These are phyloP conservation scores for Leucosporidium creatinivorum DNA, from an alignment of 768 basidiomycete species.

Conservation along the genomic window DNA sequence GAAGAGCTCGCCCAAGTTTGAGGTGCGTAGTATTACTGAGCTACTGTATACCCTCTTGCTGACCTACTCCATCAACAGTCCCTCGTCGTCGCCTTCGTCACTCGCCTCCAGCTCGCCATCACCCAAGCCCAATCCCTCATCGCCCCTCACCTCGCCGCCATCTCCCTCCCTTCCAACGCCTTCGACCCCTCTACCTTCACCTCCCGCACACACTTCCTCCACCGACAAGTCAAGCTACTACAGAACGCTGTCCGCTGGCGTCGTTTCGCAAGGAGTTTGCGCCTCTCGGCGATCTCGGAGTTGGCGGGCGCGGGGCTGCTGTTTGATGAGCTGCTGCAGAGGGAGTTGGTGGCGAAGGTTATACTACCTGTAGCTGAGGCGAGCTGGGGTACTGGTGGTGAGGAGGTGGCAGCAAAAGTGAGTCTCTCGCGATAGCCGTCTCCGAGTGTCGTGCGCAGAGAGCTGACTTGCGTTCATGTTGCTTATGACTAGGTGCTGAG, in stretches of 20 bases:
- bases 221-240: slow-evolving; percentile 41
- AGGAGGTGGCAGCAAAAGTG: slow-evolving; percentile 40
- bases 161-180: slow-evolving; percentile 38
- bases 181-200: slow-evolving; percentile 42
- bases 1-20: slow-evolving; percentile 41
- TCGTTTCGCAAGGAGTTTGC: slow-evolving; percentile 33
- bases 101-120: slow-evolving; percentile 22
- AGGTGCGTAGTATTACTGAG: slow-evolving; percentile 35
- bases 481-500: slow-evolving; percentile 8
- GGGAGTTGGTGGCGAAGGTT: slow-evolving; percentile 41
- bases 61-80: slow-evolving; percentile 15
- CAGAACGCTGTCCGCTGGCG: slow-evolving; percentile 42
- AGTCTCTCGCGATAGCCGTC: slow-evolving; percentile 10
- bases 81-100: slow-evolving; percentile 26
- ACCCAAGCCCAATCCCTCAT: slow-evolving; percentile 12
- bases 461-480: neutral
- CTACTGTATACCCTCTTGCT: neutral
- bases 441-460: neutral
- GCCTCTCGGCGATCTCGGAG: slow-evolving; percentile 19
- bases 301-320: slow-evolving; percentile 30
- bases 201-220: slow-evolving; percentile 40
- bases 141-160: slow-evolving; percentile 18
- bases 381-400: slow-evolving; percentile 44
- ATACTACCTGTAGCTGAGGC: slow-evolving; percentile 41
- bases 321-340: slow-evolving; percentile 36